phyloP scores from a whole-genome alignment of 2,329 filamentous ascomycete species.

The Dactylellina leptospora region DNA sequence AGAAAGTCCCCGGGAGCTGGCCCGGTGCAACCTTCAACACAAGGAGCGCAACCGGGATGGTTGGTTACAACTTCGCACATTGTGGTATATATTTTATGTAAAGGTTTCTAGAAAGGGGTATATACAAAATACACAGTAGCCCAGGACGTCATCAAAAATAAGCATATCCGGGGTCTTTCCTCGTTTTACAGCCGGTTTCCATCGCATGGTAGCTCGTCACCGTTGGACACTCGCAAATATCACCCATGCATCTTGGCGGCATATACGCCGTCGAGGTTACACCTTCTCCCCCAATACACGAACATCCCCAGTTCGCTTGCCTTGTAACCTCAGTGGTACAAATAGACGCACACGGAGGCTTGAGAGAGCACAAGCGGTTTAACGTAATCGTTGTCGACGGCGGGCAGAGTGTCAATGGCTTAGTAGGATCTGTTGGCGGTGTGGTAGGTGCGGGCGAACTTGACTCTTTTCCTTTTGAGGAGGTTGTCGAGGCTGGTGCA shows the following conservation, averaged over 20 bases:
- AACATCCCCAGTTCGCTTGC: not conserved
- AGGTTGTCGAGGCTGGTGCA: no score
- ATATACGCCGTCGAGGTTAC: not conserved
- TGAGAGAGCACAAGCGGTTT: not conserved
- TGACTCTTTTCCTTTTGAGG: no score
- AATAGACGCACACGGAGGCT: not conserved
- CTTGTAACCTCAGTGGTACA: not conserved
- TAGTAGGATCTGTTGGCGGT: not conserved
- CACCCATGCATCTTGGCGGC: not conserved
- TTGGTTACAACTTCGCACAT: no score
- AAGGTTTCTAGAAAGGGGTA: not conserved
- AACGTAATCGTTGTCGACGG: conserved; percentile 5
- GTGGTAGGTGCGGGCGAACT: not conserved
- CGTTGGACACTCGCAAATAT: not conserved
- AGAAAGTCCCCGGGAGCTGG: not conserved
- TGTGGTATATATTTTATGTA: not conserved
- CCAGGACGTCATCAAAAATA: no score
- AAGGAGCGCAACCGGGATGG: no score
- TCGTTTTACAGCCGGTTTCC: conserved; percentile 1
- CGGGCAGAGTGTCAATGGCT: not conserved
- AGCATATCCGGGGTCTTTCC: no score
- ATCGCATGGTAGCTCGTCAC: not conserved
- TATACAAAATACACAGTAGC: not conserved
- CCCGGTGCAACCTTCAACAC: no score
- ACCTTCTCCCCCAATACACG: not conserved